These are phyloP conservation scores for Conticribra weissflogii DNA, from an alignment of 108 stramenopile species.

Conservation along the genomic window DNA sequence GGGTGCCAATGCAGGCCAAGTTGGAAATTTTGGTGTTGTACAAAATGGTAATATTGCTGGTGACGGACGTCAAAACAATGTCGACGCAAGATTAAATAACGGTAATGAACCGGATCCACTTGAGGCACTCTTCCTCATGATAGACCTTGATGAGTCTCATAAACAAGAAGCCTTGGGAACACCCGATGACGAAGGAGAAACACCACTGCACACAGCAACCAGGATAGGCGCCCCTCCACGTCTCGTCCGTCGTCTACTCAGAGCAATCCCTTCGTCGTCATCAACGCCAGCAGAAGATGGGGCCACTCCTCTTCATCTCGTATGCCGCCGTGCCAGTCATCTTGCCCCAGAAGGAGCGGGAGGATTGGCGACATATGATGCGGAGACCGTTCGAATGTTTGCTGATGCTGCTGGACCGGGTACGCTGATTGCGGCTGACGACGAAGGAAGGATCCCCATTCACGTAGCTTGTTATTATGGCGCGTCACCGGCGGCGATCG, in stretches of 20 bases:
- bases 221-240: constrained; percentile 18
- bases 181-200: constrained; percentile 20
- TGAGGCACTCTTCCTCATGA: constrained; percentile 2
- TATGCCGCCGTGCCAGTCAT: constrained; percentile 12
- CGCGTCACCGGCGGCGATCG: constrained; percentile 14
- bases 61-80: neutral
- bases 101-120: constrained; percentile 6
- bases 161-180: neutral
- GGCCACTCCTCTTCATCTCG: constrained; percentile 18
- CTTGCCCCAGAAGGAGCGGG: constrained; percentile 17
- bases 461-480: constrained; percentile 20
- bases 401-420: constrained; percentile 1
- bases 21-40: too few relatives aligned
- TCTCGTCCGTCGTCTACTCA: constrained; percentile 4
- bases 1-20: too few relatives aligned
- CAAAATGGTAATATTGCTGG: too few relatives aligned
- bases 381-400: neutral
- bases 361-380: constrained; percentile 14
- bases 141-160: neutral
- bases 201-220: constrained; percentile 16
- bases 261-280: constrained; percentile 1
- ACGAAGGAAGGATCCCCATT: constrained; percentile 11
- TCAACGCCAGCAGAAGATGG: constrained; percentile 12
- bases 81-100: constrained; percentile 1
- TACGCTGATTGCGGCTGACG: neutral